These are phyloP conservation scores for Leccinum subfulvum DNA, from an alignment of 1,284 basidiomycete genomes.

Conservation along the genomic window DNA sequence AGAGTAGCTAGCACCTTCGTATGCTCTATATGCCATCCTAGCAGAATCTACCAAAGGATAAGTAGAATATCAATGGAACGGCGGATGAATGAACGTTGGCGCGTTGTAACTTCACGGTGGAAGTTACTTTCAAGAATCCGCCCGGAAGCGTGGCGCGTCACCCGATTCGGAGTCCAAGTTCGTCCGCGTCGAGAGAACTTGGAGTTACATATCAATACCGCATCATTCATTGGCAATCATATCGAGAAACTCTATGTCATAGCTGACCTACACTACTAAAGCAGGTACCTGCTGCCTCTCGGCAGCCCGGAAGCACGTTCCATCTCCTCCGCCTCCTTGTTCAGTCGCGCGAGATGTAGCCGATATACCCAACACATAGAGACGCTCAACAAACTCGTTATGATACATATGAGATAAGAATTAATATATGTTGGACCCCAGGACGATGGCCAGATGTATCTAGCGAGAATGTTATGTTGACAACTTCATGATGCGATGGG, in stretches of 20 bases:
- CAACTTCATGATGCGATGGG: no score
- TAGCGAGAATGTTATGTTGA: constrained; percentile 15
- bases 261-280: constrained; percentile 25
- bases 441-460: constrained; percentile 41
- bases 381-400: constrained; percentile 45
- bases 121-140: neutral
- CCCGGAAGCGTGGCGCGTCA: no score
- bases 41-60: neutral
- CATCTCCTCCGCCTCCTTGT: constrained; percentile 43
- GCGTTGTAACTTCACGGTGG: neutral
- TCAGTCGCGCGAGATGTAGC: constrained; percentile 46
- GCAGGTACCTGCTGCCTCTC: constrained; percentile 47
- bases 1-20: constrained; percentile 14
- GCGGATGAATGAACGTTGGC: neutral
- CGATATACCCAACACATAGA: constrained; percentile 56
- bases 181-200: no score
- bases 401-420: constrained; percentile 50
- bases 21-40: constrained; percentile 12
- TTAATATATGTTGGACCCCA: constrained; percentile 39
- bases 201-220: no score
- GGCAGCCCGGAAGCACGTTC: constrained; percentile 37
- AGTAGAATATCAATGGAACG: neutral
- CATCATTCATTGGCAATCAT: neutral
- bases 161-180: no score
- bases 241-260: neutral